Conservation (phyloP, 2,329 filamentous ascomycete species). For the Ceratocystis papillata region DNA sequence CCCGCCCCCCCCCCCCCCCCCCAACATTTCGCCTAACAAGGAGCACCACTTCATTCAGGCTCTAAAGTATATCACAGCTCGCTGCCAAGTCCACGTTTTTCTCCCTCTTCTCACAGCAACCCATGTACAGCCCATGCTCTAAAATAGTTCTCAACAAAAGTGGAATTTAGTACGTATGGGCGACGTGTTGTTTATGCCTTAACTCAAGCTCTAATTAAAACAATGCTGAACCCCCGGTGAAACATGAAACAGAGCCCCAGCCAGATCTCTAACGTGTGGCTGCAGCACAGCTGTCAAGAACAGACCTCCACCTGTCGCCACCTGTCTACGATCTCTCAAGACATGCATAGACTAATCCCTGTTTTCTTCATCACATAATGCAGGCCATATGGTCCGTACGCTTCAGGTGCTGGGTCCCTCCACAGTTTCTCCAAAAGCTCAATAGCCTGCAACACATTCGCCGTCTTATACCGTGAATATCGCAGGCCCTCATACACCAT, state of each 20-base stretch:
- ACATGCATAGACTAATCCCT: slow-evolving; percentile 24
- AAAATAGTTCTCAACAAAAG: background rate
- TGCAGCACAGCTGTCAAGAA: background rate
- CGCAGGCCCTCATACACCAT: slow-evolving; percentile 24
- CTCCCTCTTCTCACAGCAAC: background rate
- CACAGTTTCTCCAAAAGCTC: slow-evolving; percentile 23
- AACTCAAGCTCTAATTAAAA: background rate
- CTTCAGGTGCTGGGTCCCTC: slow-evolving; percentile 23
- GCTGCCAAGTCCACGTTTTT: background rate
- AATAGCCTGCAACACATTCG: slow-evolving; percentile 23
- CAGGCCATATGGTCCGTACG: slow-evolving; percentile 23
- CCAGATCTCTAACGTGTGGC: background rate
- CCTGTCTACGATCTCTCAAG: background rate
- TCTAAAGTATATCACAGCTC: no score
- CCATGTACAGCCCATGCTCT: background rate
- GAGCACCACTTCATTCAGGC: no score
- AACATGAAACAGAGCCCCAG: background rate
- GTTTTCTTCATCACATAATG: slow-evolving; percentile 25
- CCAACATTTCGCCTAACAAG: no score
- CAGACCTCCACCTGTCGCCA: background rate
- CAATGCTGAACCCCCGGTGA: background rate
- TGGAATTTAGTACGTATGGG: background rate
- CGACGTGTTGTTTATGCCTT: slow-evolving; percentile 4
- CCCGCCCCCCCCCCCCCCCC: no score
- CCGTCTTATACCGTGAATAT: slow-evolving; percentile 23